Evolutionary conservation across 2,329 filamentous ascomycete genomes (phyloP), one percentile per base, ranked within the genome.

Genomic region (Fusarium tupiense): DNA sequence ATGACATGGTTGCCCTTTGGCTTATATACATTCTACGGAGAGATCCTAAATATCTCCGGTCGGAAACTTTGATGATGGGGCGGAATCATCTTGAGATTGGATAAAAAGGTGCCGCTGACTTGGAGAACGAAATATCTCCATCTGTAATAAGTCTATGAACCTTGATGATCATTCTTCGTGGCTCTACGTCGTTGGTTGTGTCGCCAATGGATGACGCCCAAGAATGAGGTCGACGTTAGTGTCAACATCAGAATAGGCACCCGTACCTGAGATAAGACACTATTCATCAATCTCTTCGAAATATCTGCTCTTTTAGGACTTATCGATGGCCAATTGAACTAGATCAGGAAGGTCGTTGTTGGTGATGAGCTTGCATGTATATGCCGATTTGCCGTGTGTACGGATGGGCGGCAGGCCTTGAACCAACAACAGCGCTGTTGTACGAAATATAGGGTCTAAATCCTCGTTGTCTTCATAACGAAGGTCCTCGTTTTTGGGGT

Each of bases 61-160:
- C 77, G 77, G 77, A 77, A 74, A 78, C 75, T 73, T 79, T 70
- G 49, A 7, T 13, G n/a, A 24, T 61, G 22, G 26, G 19, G 12
- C 35, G 26, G 41, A 40, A 37, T 5, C 19, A 69, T 40, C 16
- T 26, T n/a, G 3, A 24, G 26, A n/a, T 29, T 43, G 29, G 29
- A 54, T 24, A n/a, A 37, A 56, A 69, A 69, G 44, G 19, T 31
- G 19, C 64, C 47, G 64, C 31, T 20, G 17, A 47, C 31, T 10
- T 12, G 13, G 9, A 1, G 14, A 20, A 10, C 33, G 8, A 35
- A 35, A 35, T 35, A 17, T 35, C 1, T 35, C 33, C 33, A 35
- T 17, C 14, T 35, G 33, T 9, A 35, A 3, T 35, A 0, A 35
- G 33, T 8, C 33, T 35, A 35, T 35, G 6, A 1, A 3, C 33